These are phyloP conservation scores for Suillus occidentalis DNA, from an alignment of 768 basidiomycete genomes.

Conservation along the genomic window DNA sequence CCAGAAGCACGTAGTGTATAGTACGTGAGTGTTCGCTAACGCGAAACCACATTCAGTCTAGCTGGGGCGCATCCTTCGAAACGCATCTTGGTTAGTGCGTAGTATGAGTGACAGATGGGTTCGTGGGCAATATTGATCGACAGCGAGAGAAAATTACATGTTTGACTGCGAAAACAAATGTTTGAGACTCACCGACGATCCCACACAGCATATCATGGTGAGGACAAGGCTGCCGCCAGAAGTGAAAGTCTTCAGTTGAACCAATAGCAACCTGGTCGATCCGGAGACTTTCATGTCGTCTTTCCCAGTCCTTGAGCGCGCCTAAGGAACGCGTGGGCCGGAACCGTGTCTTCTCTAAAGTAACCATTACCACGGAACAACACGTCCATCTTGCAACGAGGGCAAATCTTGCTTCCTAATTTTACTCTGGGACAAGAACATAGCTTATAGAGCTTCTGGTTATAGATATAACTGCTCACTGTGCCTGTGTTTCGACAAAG, in stretches of 20 bases:
- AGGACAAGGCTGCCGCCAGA: conserved; percentile 7
- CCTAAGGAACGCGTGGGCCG: conserved; percentile 4
- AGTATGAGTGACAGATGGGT: background rate
- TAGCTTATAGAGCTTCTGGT: background rate
- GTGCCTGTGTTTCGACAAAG: background rate
- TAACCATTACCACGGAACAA: conserved; percentile 1
- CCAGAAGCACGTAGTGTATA: background rate
- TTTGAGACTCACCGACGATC: conserved; percentile 8
- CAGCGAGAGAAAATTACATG: conserved; percentile 16
- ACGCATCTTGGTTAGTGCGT: background rate
- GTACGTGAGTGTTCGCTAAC: background rate
- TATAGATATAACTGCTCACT: background rate
- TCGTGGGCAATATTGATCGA: conserved; percentile 11
- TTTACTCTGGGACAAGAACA: conserved; percentile 2
- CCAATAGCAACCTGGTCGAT: conserved; percentile 4
- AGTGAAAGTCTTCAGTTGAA: conserved; percentile 4
- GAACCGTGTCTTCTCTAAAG: conserved; percentile 7
- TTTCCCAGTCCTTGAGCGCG: conserved; percentile 7
- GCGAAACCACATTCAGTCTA: background rate
- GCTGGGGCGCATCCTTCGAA: background rate
- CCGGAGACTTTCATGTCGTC: background rate
- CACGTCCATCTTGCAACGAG: background rate
- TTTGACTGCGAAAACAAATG: conserved; percentile 10
- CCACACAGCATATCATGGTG: conserved; percentile 8
- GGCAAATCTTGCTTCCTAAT: background rate